phyloP scores from a whole-genome alignment of 495 filamentous ascomycete genomes.

The Collariella sp. region DNA sequence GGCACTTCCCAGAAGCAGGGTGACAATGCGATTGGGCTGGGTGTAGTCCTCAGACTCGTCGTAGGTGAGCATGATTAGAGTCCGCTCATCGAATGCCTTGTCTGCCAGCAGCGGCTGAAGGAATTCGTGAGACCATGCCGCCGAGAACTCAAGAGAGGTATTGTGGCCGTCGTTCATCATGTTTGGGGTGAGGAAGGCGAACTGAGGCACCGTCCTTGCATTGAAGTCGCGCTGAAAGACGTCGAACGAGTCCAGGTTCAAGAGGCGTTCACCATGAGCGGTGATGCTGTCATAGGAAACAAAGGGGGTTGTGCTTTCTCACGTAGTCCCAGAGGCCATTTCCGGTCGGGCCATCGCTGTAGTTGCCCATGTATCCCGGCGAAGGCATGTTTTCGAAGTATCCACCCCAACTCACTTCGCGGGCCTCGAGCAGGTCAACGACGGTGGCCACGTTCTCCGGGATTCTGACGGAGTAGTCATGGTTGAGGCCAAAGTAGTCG shows the following conservation, averaged over 20 bases:
- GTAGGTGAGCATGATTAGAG: slow-evolving; percentile 60
- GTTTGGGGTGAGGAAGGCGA: slow-evolving; percentile 60
- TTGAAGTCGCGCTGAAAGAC: slow-evolving; percentile 48
- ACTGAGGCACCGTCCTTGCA: slow-evolving; percentile 54
- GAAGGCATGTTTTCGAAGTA: slow-evolving; percentile 61
- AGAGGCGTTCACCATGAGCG: slow-evolving; percentile 45
- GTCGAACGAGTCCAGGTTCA: slow-evolving; percentile 52
- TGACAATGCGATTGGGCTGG: slow-evolving; percentile 50
- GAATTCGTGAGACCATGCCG: slow-evolving; percentile 50
- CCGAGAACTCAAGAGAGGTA: slow-evolving; percentile 50
- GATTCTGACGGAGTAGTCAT: slow-evolving; percentile 51
- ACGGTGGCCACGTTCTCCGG: slow-evolving; percentile 60
- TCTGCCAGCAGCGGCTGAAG: slow-evolving; percentile 50
- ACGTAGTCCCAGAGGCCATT: slow-evolving; percentile 54
- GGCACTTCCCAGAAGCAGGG: slow-evolving; percentile 55
- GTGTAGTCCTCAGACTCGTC: slow-evolving; percentile 55
- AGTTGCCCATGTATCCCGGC: slow-evolving; percentile 56
- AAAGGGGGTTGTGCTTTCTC: slow-evolving; percentile 59
- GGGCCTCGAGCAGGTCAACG: slow-evolving; percentile 57
- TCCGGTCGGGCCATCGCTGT: slow-evolving; percentile 39
- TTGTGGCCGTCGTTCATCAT: slow-evolving; percentile 68
- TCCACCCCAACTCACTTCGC: slow-evolving; percentile 53
- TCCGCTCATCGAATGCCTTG: slow-evolving; percentile 49
- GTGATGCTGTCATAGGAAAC: slow-evolving; percentile 43
- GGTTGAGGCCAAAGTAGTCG: slow-evolving; percentile 61